Evolutionary conservation across 768 basidiomycete genomes (phyloP), one percentile per base, ranked within the genome.

Genomic region (Boletus rufocinnamomeus): DNA sequence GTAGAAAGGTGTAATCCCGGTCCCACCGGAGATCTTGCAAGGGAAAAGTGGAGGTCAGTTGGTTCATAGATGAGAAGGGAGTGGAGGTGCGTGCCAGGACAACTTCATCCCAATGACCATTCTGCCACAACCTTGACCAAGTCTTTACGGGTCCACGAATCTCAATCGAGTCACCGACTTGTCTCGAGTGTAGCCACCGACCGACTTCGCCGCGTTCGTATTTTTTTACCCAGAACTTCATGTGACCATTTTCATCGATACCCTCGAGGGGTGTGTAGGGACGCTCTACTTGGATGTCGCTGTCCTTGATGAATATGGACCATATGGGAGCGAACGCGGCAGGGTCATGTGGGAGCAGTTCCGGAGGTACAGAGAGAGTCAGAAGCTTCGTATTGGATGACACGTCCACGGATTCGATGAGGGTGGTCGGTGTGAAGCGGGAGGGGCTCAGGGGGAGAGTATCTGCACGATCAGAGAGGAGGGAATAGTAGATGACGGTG

Each of bases 271-370:
- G 92, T 6, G 93, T 94, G 67, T 93, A 94, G 14, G 90, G 86
- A 54, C 92, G 75, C 66, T 94, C 92, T 34, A 93, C 89, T 72
- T 93, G 92, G 23, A 94, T 92, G 64, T 93, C 92, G 61, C 88
- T 87, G 68, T 94, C 90, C 69, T 93, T 94, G 69, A 93, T 77
- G 70, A 80, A 93, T 14, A 94, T 75, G 40, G 89, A 89, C 83
- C 85, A 93, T 58, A 92, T 84, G 80, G 83, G 59, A 59, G 60
- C 55, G 75, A 77, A 54, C 5, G 49, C 46, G 28, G 59, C 28
- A 37, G 59, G 58, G 27, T 56, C 50, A 9, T 48, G 55, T 4
- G 68, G 76, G 54, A 82, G 63, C 4, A 79, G 64, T 41, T 77
- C 67, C 3, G 75, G 75, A 13, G 87, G 83, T 10, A 91, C 68